phyloP scores from a whole-genome alignment of 495 filamentous ascomycete species.

The Margaritispora aquatica region DNA sequence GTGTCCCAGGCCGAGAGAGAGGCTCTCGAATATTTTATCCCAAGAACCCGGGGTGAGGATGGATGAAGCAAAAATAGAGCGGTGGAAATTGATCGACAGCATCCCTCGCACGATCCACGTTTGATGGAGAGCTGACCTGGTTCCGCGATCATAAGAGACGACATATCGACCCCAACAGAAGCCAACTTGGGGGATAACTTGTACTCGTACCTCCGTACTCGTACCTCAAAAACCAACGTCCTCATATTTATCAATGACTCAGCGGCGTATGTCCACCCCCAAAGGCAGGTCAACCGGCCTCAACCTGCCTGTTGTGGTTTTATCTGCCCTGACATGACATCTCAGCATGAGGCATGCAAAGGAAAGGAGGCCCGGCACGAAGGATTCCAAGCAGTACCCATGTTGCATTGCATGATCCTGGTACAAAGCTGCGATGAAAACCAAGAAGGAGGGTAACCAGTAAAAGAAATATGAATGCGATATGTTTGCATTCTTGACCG shows the following conservation, averaged over 20 bases:
- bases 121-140: background rate
- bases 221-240: background rate
- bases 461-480: background rate
- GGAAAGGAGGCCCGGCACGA: conserved; percentile 7
- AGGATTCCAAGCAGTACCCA: conserved; percentile 5
- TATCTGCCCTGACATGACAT: background rate
- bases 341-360: conserved; percentile 5
- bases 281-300: background rate
- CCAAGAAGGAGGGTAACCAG: background rate
- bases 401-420: conserved; percentile 1
- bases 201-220: too few species aligned
- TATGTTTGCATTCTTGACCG: background rate
- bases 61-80: conserved; percentile 7
- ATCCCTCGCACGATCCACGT: background rate
- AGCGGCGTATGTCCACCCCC: conserved; percentile 4
- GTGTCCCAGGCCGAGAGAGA: too few species aligned
- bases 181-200: too few species aligned
- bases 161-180: background rate
- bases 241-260: conserved; percentile 1
- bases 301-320: conserved; percentile 6
- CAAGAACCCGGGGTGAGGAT: conserved; percentile 5
- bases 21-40: background rate
- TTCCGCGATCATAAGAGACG: background rate
- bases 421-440: background rate
- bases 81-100: background rate